Evolutionary conservation across 2,329 filamentous ascomycete species (phyloP).

Genomic region (Phaeomoniella chlamydospora): DNA sequence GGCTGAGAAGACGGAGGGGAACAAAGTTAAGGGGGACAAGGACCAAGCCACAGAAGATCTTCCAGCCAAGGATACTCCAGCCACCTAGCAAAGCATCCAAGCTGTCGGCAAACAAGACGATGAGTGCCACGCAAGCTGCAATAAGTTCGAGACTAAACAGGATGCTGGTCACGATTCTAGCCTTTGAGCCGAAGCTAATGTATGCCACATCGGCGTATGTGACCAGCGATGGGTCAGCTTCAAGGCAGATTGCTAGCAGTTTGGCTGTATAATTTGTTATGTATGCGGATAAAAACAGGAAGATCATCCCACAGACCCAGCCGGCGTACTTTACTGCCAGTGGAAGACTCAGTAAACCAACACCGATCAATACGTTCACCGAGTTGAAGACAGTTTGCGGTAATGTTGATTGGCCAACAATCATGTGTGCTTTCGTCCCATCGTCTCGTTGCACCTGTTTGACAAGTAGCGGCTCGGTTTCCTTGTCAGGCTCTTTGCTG

Average conservation of each 20-base stretch:
- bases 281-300: conserved; percentile 58
- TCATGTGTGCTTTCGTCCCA: conserved; percentile 67
- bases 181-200: conserved; percentile 72
- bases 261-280: conserved; percentile 78
- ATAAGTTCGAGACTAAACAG: conserved; percentile 80
- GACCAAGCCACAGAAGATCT: conserved; percentile 64
- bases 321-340: conserved; percentile 77
- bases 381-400: conserved; percentile 96
- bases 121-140: conserved; percentile 74
- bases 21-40: conserved; percentile 73
- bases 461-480: conserved; percentile 64
- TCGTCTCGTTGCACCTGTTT: conserved; percentile 76
- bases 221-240: conserved; percentile 70
- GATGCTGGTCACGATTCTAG: conserved; percentile 67
- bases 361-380: conserved; percentile 81
- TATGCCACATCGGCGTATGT: conserved; percentile 92
- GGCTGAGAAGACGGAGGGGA: conserved; percentile 69
- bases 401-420: conserved; percentile 87
- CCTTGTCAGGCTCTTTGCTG: conserved; percentile 36
- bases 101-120: conserved; percentile 89
- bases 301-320: conserved; percentile 68
- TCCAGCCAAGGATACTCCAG: conserved; percentile 60
- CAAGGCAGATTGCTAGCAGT: conserved; percentile 74
- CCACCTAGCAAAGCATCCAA: conserved; percentile 50
- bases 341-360: conserved; percentile 78